phyloP scores from a whole-genome alignment of 805 yeast genomes.

The Yarrowia divulgata region DNA sequence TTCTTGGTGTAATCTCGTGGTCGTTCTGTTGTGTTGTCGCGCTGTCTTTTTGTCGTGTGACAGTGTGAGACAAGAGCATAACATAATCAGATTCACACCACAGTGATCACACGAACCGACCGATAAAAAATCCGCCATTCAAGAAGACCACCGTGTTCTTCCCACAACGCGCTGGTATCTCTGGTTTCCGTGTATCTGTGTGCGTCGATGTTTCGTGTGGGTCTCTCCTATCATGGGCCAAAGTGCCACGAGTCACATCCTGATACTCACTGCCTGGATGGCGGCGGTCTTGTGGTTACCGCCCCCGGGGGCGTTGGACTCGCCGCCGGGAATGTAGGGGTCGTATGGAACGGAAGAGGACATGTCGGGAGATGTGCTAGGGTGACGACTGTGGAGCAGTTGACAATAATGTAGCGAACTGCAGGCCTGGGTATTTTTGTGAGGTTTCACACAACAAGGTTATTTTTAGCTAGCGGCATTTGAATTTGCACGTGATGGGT shows the following conservation, averaged over 20 bases:
- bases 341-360: conserved; percentile 84
- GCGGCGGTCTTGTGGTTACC: conserved; percentile 68
- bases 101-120: neutral
- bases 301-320: conserved; percentile 82
- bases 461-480: conserved; percentile 36
- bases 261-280: conserved; percentile 72
- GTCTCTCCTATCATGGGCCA: too few species aligned
- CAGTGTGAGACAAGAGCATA: neutral
- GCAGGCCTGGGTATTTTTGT: conserved; percentile 29
- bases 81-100: neutral
- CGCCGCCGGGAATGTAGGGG: conserved; percentile 78
- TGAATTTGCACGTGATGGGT: conserved; percentile 35
- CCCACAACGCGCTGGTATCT: neutral
- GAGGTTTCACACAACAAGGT: conserved; percentile 34
- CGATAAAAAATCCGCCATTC: neutral
- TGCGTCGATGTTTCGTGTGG: too few species aligned
- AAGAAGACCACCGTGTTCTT: neutral
- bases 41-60: neutral
- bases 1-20: too few species aligned
- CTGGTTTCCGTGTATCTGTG: neutral
- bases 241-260: conserved; percentile 11
- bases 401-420: conserved; percentile 23
- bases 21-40: too few species aligned
- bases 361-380: conserved; percentile 53
- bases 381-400: conserved; percentile 11